Evolutionary conservation across 495 filamentous ascomycete species (phyloP), one percentile per base, ranked within the genome.

Genomic region (Aspergillus leporis): DNA sequence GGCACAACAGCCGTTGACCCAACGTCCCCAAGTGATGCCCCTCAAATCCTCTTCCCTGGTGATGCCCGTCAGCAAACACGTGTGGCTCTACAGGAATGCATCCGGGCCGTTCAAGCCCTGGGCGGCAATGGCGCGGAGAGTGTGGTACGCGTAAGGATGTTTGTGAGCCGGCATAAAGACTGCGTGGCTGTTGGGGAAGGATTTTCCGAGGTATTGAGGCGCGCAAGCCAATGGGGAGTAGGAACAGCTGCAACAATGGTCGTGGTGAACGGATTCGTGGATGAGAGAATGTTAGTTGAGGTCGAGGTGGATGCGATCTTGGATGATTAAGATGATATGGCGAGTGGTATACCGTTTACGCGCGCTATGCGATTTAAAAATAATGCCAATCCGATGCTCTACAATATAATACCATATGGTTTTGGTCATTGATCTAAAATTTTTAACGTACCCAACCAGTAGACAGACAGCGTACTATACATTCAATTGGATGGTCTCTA

Each of bases 261-360:
- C 63, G 70, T 75, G 30, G 71, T 76, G 7, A 61, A 64, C 55
- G 74, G 77, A 1, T 74, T 81, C 57, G 70, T 80, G 4, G 70
- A 79, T 60, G 61, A 71, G 57, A 66, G 68, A n/a, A 80, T 81
- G 73, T 66, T 76, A 30, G 75, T 77, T 19, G 77, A 80, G 58
- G 68, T 81, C 51, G 78, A 78, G 52, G 70, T 75, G 21, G 76
- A 80, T 70, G 78, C 76, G 21, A 62, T 79, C 55, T 62, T 69
- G 14, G 68, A 67, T 36, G 41, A 62, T 34, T 51, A 6, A 47
- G 7, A 23, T 56, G 19, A 23, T 18, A 14, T n/a, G n/a, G 32
- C 22, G 16, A 13, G 31, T 2, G 16, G 8, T 16, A n/a, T 41
- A 12, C 13, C 10, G 4, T 36, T 1, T 36, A 28, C 25, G 3